Conservation (phyloP, 306 rosid genomes). For the Dicorynia guianensis region DNA sequence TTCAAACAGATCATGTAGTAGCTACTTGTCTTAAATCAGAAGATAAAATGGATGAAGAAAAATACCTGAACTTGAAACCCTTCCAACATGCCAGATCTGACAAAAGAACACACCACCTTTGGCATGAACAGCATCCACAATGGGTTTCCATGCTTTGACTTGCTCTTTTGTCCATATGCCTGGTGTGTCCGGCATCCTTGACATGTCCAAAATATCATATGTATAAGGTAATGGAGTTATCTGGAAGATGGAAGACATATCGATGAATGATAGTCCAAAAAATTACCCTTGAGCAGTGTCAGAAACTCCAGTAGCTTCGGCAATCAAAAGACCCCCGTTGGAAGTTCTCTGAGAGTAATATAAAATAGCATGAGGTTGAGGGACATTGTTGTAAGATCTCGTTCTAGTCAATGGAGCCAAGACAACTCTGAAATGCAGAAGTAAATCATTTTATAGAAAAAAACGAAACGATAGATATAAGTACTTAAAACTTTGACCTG, state of each 20-base stretch:
- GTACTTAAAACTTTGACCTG: background rate
- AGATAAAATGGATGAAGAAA: background rate
- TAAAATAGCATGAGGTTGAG: constrained; percentile 61
- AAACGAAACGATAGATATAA: background rate
- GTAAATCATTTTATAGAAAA: background rate
- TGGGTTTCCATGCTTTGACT: constrained; percentile 61
- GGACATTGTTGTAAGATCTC: constrained; percentile 54
- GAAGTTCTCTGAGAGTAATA: constrained; percentile 69
- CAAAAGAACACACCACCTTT: constrained; percentile 60
- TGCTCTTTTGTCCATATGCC: constrained; percentile 67
- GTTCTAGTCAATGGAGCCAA: constrained; percentile 57
- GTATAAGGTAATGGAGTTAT: background rate
- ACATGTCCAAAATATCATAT: background rate
- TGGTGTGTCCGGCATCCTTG: constrained; percentile 36
- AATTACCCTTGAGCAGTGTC: constrained; percentile 64
- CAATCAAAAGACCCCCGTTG: constrained; percentile 54
- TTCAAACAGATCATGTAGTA: background rate
- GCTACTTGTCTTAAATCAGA: background rate
- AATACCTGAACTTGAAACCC: constrained; percentile 50
- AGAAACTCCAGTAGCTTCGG: constrained; percentile 61
- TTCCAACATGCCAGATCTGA: constrained; percentile 55
- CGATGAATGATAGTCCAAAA: background rate
- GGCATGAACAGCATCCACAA: constrained; percentile 60
- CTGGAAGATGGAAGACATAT: background rate
- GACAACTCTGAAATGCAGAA: constrained; percentile 45